Evolutionary conservation across 768 basidiomycete genomes (phyloP).

Genomic region (Tremella fuciformis): DNA sequence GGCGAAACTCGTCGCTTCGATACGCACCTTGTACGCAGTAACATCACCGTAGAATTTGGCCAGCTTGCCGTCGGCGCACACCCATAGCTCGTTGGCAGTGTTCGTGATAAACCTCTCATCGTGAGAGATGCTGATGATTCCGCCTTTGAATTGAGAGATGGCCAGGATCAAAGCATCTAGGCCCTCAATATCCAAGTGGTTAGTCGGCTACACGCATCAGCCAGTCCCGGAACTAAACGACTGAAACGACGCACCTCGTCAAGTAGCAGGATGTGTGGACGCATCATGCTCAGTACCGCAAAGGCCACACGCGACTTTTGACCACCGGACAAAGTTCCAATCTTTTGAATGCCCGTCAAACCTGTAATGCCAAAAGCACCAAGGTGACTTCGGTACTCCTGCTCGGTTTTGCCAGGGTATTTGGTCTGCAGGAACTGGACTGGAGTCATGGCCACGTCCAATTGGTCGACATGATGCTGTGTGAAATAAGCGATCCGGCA

Average conservation of each 20-base stretch:
- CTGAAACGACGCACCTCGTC: conserved; percentile 69
- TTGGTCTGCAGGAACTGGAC: conserved; percentile 88
- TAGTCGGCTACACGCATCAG: conserved; percentile 65
- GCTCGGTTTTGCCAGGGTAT: conserved; percentile 92
- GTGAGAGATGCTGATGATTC: conserved; percentile 69
- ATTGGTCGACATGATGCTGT: conserved; percentile 80
- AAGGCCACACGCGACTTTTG: conserved; percentile 96
- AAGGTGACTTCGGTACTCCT: conserved; percentile 91
- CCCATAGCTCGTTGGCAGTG: conserved; percentile 89
- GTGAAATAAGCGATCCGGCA: conserved; percentile 61
- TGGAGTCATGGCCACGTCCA: conserved; percentile 77
- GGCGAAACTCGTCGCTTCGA: background rate
- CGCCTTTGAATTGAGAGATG: conserved; percentile 71
- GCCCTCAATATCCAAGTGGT: conserved; percentile 96
- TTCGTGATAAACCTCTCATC: conserved; percentile 93
- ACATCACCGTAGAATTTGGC: conserved; percentile 85
- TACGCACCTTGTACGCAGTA: conserved; percentile 70
- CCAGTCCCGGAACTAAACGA: background rate
- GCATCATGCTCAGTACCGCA: conserved; percentile 75
- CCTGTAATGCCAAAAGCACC: conserved; percentile 98
- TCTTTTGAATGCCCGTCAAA: conserved; percentile 79
- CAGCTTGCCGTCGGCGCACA: conserved; percentile 79
- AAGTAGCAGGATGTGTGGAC: conserved; percentile 85
- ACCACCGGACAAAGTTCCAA: conserved; percentile 89
- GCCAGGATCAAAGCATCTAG: conserved; percentile 91